A percentile compares a stretch with the other conserved stretches of the same genome.
Evolutionary conservation across 352 stramenopile genomes (phyloP).

Genomic region (Phytophthora cryptogea): DNA sequence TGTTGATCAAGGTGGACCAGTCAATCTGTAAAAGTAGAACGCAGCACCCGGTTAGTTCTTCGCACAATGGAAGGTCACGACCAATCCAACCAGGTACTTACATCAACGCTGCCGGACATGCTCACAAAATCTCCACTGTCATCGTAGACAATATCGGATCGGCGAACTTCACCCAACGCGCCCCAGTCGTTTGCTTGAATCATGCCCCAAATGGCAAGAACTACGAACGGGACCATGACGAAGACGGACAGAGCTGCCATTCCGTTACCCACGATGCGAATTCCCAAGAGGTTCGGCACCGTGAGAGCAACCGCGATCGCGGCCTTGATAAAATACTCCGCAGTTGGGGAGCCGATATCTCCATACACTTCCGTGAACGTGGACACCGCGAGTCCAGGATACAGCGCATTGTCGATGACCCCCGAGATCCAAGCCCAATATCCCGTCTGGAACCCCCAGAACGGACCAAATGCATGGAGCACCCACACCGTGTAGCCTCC

Average conservation of each 20-base stretch:
- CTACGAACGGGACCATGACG: conserved; percentile 91
- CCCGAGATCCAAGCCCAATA: conserved; percentile 89
- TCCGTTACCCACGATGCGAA: conserved; percentile 86
- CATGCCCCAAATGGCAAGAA: conserved; percentile 53
- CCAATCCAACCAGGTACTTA: conserved; percentile 1
- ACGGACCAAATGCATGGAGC: conserved; percentile 88
- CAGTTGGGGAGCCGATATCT: conserved; percentile 26
- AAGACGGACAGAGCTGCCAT: conserved; percentile 81
- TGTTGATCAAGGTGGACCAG: conserved; percentile 88
- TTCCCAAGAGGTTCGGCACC: conserved; percentile 52
- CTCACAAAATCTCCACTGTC: conserved; percentile 39
- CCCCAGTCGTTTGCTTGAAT: conserved; percentile 35
- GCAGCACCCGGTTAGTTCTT: too few species aligned
- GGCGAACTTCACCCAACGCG: conserved; percentile 39
- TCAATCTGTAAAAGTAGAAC: conserved; percentile 8
- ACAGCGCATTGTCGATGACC: conserved; percentile 93
- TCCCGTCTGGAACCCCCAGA: conserved; percentile 84
- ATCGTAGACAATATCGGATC: conserved; percentile 40
- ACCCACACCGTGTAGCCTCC: conserved; percentile 91
- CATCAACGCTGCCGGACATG: conserved; percentile 37
- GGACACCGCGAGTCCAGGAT: conserved; percentile 76
- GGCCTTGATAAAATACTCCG: conserved; percentile 51
- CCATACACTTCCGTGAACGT: conserved; percentile 49
- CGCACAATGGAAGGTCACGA: too few species aligned
- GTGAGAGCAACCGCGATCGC: conserved; percentile 42